Evolutionary conservation across 495 filamentous ascomycete species (phyloP).

Genomic region (Pseudoneurospora amorphoporcata): DNA sequence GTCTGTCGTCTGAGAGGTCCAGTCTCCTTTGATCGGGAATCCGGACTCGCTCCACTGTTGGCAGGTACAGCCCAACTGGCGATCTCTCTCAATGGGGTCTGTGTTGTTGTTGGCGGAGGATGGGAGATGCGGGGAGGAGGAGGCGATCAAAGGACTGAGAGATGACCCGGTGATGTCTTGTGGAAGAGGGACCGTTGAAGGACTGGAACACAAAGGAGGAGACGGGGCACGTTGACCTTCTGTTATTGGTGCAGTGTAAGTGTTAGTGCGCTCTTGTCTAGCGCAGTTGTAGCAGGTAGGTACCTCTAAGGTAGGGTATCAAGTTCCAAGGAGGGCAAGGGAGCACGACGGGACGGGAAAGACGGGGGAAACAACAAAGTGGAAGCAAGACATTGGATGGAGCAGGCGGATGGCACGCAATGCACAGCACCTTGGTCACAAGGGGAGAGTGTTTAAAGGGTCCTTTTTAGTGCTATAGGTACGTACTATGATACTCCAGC

Average conservation of each 20-base stretch:
- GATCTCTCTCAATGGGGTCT: not conserved
- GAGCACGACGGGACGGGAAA: not conserved
- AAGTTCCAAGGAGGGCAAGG: not conserved
- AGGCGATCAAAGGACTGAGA: not conserved
- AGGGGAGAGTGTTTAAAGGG: slow-evolving; percentile 5
- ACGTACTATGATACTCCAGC: not conserved
- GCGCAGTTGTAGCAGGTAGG: not conserved
- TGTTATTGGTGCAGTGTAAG: not conserved
- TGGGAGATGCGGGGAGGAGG: not conserved
- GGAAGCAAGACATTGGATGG: not conserved
- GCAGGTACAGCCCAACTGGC: not conserved
- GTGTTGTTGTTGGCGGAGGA: not conserved
- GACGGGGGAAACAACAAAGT: too few species aligned
- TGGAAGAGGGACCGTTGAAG: not conserved
- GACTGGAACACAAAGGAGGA: not conserved
- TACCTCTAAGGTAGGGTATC: not conserved
- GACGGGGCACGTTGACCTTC: not conserved
- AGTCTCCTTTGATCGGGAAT: not conserved
- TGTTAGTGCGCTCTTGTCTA: not conserved
- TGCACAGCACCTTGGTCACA: slow-evolving; percentile 15
- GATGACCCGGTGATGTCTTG: not conserved
- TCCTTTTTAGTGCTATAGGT: not conserved
- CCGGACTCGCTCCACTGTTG: not conserved
- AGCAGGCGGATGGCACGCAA: slow-evolving; percentile 20
- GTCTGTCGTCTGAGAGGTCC: not conserved